These are phyloP conservation scores for Purshia tridentata DNA, from an alignment of 306 rosid species.

Conservation along the genomic window DNA sequence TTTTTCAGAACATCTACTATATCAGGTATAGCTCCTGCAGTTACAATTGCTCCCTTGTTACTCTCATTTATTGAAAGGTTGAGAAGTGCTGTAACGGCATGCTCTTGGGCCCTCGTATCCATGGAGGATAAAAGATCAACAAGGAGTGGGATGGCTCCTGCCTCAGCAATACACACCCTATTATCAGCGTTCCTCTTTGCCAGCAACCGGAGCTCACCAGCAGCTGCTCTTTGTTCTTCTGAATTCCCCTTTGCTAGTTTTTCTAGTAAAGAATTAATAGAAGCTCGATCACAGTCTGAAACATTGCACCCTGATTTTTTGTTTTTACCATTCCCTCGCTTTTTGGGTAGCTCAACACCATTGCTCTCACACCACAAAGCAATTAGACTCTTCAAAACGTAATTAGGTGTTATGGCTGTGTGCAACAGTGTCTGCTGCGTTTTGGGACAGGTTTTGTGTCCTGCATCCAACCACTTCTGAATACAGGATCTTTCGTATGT, in stretches of 20 bases:
- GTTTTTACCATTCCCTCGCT: slow-evolving; percentile 64
- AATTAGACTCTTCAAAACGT: slow-evolving; percentile 91
- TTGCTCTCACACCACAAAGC: slow-evolving; percentile 96
- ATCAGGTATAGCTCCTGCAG: slow-evolving; percentile 89
- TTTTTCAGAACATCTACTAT: slow-evolving; percentile 87
- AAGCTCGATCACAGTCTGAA: slow-evolving; percentile 76
- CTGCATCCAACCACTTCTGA: slow-evolving; percentile 97
- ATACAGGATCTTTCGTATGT: slow-evolving; percentile 92
- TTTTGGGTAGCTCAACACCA: slow-evolving; percentile 87
- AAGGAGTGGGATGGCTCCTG: slow-evolving; percentile 96
- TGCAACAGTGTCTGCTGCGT: slow-evolving; percentile 84
- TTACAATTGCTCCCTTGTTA: slow-evolving; percentile 89
- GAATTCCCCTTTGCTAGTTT: slow-evolving; percentile 58
- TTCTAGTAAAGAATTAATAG: slow-evolving; percentile 54
- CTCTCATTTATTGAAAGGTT: slow-evolving; percentile 87
- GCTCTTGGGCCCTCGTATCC: slow-evolving; percentile 91
- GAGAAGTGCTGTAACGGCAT: slow-evolving; percentile 94
- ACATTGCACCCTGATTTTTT: slow-evolving; percentile 63
- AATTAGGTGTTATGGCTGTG: slow-evolving; percentile 94
- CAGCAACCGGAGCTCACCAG: slow-evolving; percentile 93
- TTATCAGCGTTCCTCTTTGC: slow-evolving; percentile 96
- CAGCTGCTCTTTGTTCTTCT: slow-evolving; percentile 90
- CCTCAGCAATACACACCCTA: slow-evolving; percentile 91
- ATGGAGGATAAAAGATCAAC: slow-evolving; percentile 71
- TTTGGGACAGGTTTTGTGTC: slow-evolving; percentile 94